Evolutionary conservation across 164 flowering plant genomes (phyloP), one percentile per base, ranked within the genome.

Genomic region (Houttuynia cordata): DNA sequence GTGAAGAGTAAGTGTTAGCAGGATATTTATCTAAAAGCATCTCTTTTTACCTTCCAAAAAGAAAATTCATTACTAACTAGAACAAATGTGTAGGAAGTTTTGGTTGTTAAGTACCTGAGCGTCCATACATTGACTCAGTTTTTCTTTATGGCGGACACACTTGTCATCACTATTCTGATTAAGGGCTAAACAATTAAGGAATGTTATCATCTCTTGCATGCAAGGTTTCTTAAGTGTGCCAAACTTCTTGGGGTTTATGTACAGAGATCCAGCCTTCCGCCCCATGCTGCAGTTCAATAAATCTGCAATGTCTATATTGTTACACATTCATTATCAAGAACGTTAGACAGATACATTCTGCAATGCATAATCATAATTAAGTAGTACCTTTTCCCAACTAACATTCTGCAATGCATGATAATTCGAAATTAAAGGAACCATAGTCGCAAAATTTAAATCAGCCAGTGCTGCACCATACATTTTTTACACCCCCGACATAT

Each of bases 161-260:
- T 79, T 90, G 0, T 75, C 82, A 51, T 80, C 87, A 39, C 61
- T 74, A 69, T 75, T 76, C 10, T 80, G 70, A 73, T 75, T 80
- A 20, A 78, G 75, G n/a, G 87, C 42, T 78, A 87, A 63, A 73
- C 97, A 90, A 70, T 79, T 84, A 56, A 87, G 83, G 62, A 83
- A 85, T 57, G 90, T 20, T 15, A 85, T 37, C 88, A 81, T 87
- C 71, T 89, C 97, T 73, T 78, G 86, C 88, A 81, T 76, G 76
- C 97, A 70, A 37, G 73, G 68, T 58, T 70, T 74, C 50, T 22
- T 24, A n/a, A 50, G 23, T 60, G 47, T 49, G 15, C 51, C 63
- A 49, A 70, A 66, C 63, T 62, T 70, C 60, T 62, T 70, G 1
- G 70, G 63, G 45, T 62, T 66, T 58, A 70, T 70, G 50, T 61